Evolutionary conservation across 169 alveolate species (phyloP).

Genomic region (Cystoisospora suis): DNA sequence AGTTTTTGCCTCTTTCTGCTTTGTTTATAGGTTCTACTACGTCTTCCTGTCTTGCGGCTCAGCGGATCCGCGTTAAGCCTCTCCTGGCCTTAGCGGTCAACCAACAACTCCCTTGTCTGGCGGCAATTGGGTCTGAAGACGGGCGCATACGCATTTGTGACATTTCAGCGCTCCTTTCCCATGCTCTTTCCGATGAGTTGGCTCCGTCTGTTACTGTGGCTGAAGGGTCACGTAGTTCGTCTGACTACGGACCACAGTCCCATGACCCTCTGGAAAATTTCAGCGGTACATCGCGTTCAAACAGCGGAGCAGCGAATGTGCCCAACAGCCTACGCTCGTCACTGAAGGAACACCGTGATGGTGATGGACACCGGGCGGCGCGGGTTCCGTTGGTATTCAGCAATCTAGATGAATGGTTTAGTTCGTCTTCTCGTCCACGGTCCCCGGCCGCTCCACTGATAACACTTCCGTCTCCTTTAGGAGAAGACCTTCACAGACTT

Average conservation of each 20-base stretch:
- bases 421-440: no score
- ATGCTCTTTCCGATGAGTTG: neutral
- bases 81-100: slow-evolving; percentile 1
- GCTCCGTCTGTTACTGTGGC: no score
- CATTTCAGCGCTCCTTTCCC: neutral
- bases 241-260: no score
- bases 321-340: no score
- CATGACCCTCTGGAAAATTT: no score
- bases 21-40: neutral
- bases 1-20: neutral
- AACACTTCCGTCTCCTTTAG: slow-evolving; percentile 30
- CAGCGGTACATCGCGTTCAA: neutral
- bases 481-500: slow-evolving; percentile 2
- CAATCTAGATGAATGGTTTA: no score
- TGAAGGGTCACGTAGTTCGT: neutral
- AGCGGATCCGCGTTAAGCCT: neutral
- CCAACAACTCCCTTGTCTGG: neutral
- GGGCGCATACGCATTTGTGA: slow-evolving; percentile 4
- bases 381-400: neutral
- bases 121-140: slow-evolving; percentile 16
- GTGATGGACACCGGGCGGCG: no score
- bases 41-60: neutral
- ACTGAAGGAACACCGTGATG: no score
- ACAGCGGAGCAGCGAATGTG: neutral
- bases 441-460: neutral